A percentile compares a stretch with the other conserved stretches of the same genome.
phyloP scores from a whole-genome alignment of 2,329 filamentous ascomycete genomes.

The Monosporascus cannonballus region DNA sequence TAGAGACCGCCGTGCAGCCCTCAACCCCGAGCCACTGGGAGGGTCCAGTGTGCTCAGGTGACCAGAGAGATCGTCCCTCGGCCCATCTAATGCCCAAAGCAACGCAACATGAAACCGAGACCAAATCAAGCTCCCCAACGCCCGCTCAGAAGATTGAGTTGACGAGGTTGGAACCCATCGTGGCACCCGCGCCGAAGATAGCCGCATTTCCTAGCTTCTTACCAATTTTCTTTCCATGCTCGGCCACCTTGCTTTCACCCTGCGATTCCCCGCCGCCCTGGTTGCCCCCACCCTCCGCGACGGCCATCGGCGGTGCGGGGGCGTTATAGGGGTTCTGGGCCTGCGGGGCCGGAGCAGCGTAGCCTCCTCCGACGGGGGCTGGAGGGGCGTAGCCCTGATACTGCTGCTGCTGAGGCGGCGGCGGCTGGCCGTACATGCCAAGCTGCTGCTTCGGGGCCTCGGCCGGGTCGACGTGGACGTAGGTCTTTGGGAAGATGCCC shows the following conservation, averaged over 20 bases:
- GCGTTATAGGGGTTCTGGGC: constrained; percentile 58
- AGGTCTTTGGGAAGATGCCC: constrained; percentile 92
- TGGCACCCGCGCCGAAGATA: constrained; percentile 89
- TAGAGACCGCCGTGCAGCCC: too few relatives aligned
- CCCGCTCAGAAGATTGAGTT: constrained; percentile 73
- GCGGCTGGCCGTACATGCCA: too few relatives aligned
- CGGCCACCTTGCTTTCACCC: constrained; percentile 55
- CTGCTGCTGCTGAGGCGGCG: not conserved
- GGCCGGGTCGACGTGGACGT: constrained; percentile 70
- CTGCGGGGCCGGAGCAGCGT: constrained; percentile 33
- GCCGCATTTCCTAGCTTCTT: constrained; percentile 84
- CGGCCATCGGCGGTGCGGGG: constrained; percentile 68
- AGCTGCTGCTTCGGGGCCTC: not conserved
- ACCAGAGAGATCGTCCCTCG: too few relatives aligned
- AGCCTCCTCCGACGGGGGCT: constrained; percentile 18
- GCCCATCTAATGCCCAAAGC: too few relatives aligned
- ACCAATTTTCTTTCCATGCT: constrained; percentile 89
- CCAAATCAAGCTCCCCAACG: too few relatives aligned
- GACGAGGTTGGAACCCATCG: constrained; percentile 82
- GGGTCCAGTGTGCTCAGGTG: too few relatives aligned
- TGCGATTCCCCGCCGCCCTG: constrained; percentile 23
- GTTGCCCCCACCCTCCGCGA: constrained; percentile 51
- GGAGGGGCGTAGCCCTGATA: constrained; percentile 21
- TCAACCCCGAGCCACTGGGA: too few relatives aligned
- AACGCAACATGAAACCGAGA: too few relatives aligned